phyloP scores from a whole-genome alignment of 192 early-diverging fungal genomes.

The Coemansia sp. region DNA sequence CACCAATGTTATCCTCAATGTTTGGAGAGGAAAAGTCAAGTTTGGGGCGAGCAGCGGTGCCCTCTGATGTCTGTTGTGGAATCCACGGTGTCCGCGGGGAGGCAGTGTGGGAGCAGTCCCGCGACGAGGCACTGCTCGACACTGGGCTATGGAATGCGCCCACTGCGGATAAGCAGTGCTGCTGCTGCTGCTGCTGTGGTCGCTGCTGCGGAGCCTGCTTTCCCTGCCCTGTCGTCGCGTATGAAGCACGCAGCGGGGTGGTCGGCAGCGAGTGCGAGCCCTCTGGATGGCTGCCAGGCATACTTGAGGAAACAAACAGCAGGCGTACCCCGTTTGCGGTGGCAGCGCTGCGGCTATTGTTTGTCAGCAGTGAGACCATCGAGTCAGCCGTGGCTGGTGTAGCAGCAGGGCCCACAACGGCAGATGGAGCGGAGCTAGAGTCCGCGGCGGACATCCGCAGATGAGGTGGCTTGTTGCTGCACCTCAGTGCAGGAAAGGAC shows the following conservation, averaged over 20 bases:
- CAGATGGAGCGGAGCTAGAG: constrained; percentile 25
- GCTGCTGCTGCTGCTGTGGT: constrained; percentile 1
- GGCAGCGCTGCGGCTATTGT: constrained; percentile 43
- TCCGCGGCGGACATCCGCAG: constrained; percentile 22
- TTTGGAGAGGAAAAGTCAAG: constrained; percentile 20
- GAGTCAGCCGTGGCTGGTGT: constrained; percentile 9
- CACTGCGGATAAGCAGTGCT: constrained; percentile 4
- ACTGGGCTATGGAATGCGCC: constrained; percentile 11
- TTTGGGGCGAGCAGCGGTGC: constrained; percentile 2
- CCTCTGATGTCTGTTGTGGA: constrained; percentile 8
- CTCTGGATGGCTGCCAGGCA: constrained; percentile 17
- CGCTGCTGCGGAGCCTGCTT: constrained; percentile 1
- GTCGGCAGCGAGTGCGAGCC: constrained; percentile 49
- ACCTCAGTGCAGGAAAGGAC: constrained; percentile 14
- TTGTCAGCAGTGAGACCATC: constrained; percentile 37
- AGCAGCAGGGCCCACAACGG: constrained; percentile 2
- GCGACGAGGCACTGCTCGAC: constrained; percentile 23
- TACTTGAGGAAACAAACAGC: constrained; percentile 18
- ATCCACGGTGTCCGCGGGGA: constrained; percentile 34
- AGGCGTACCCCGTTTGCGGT: constrained; percentile 43
- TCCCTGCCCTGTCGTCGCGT: constrained; percentile 1
- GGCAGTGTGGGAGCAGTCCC: constrained; percentile 17
- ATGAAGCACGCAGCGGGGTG: constrained; percentile 37
- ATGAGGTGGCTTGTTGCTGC: constrained; percentile 25
- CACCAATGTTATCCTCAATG: constrained; percentile 47